Percentiles rank a stretch among this genome's conserved stretches.
Evolutionary conservation across 495 filamentous ascomycete species (phyloP).

Genomic region (Aspergillus nanangensis): DNA sequence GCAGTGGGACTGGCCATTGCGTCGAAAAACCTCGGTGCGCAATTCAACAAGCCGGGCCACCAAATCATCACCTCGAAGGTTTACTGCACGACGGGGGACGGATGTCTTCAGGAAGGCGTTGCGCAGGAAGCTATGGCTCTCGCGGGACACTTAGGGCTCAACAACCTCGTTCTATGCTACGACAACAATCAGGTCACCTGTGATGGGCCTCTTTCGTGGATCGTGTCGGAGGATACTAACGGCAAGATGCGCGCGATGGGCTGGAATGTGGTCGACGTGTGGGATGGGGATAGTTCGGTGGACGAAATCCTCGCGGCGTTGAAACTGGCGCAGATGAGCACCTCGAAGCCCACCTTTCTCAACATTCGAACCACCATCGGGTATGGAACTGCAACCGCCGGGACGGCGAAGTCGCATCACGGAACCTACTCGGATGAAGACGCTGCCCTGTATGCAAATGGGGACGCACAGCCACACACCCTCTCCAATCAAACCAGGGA

Average conservation of each 20-base stretch:
- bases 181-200: constrained; percentile 52
- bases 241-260: constrained; percentile 18
- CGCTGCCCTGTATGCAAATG: not conserved
- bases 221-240: constrained; percentile 45
- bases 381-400: constrained; percentile 26
- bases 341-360: not conserved
- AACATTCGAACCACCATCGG: constrained; percentile 23
- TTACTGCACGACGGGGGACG: constrained; percentile 53
- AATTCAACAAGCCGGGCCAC: constrained; percentile 39
- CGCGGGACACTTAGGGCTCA: constrained; percentile 45
- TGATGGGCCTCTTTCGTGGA: constrained; percentile 26
- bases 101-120: constrained; percentile 52
- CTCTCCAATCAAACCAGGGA: not conserved
- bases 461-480: not conserved
- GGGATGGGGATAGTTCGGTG: not conserved
- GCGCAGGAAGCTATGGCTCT: constrained; percentile 48
- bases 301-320: not conserved
- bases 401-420: not conserved
- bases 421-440: not conserved
- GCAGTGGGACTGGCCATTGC: constrained; percentile 55
- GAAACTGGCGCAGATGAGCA: not conserved
- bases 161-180: constrained; percentile 49
- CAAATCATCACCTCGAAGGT: constrained; percentile 21
- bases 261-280: not conserved
- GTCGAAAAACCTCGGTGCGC: constrained; percentile 45